phyloP scores from a whole-genome alignment of 2,329 filamentous ascomycete species.

The Fusarium verticillioides region DNA sequence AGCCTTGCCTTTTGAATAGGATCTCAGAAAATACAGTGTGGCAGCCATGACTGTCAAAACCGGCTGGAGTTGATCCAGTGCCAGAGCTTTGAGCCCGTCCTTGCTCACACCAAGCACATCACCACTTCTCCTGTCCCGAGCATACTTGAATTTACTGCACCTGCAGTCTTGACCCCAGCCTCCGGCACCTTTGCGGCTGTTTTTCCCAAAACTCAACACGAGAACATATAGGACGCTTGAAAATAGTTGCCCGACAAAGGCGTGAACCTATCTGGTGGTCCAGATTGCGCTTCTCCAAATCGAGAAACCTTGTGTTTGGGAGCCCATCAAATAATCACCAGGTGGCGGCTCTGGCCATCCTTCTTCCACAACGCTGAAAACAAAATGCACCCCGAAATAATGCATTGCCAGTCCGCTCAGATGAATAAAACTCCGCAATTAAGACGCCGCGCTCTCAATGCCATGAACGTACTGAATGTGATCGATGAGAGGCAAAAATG shows the following conservation, averaged over 20 bases:
- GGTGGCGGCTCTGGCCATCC: slow-evolving; percentile 1
- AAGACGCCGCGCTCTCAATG: slow-evolving; percentile 51
- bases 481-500: slow-evolving; percentile 39
- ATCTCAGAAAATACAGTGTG: not conserved
- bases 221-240: not conserved
- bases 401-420: slow-evolving; percentile 35
- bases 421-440: slow-evolving; percentile 46
- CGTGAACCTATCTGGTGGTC: not conserved
- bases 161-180: not conserved
- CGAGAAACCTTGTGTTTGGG: slow-evolving; percentile 11
- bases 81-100: not conserved
- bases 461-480: slow-evolving; percentile 43
- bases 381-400: slow-evolving; percentile 42
- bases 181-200: not conserved
- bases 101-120: not conserved
- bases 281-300: slow-evolving; percentile 1
- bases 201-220: not conserved
- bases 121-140: not conserved
- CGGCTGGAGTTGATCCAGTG: not conserved
- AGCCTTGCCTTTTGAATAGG: not conserved
- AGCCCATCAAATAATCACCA: slow-evolving; percentile 2
- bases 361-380: slow-evolving; percentile 33
- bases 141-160: not conserved
- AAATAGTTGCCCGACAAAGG: not conserved
- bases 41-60: not conserved